Conservation (phyloP, 2,329 filamentous ascomycete species). For the Neocucurbitaria cava region DNA sequence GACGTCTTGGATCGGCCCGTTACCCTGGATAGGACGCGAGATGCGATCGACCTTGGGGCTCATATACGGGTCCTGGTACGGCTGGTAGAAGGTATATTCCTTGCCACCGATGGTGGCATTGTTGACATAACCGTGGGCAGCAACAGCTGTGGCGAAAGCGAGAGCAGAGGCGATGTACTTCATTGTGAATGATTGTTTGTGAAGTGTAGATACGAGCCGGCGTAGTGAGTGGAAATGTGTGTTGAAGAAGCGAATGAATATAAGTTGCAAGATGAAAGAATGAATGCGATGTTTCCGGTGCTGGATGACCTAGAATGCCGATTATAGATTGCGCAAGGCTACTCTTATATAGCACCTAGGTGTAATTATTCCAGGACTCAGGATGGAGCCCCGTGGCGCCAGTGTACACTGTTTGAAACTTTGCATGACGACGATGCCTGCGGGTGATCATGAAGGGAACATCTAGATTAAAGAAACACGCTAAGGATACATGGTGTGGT, state of each 20-base stretch:
- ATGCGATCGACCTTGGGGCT: constrained; percentile 56
- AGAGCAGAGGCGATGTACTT: constrained; percentile 41
- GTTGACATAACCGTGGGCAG: constrained; percentile 46
- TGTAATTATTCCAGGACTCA: constrained; percentile 26
- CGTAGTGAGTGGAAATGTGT: constrained; percentile 8
- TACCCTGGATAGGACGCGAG: constrained; percentile 64
- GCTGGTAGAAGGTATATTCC: constrained; percentile 45
- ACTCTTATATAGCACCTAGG: constrained; percentile 25
- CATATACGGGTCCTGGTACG: constrained; percentile 44
- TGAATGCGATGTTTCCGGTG: constrained; percentile 24
- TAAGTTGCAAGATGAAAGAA: constrained; percentile 21
- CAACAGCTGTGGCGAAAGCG: constrained; percentile 35
- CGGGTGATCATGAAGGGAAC: constrained; percentile 33
- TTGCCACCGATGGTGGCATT: constrained; percentile 43
- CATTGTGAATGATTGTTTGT: constrained; percentile 29
- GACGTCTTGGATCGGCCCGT: constrained; percentile 64
- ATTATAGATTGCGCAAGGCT: constrained; percentile 25
- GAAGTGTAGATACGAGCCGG: constrained; percentile 11
- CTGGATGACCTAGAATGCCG: constrained; percentile 20
- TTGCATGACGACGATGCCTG: constrained; percentile 25
- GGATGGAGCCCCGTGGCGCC: constrained; percentile 13
- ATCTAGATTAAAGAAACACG: constrained; percentile 41
- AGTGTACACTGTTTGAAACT: constrained; percentile 27
- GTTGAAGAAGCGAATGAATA: constrained; percentile 13
- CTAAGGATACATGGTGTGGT: constrained; percentile 23